phyloP scores from a whole-genome alignment of 176 grass and related monocot genomes.

The Aegilops speltoides region DNA sequence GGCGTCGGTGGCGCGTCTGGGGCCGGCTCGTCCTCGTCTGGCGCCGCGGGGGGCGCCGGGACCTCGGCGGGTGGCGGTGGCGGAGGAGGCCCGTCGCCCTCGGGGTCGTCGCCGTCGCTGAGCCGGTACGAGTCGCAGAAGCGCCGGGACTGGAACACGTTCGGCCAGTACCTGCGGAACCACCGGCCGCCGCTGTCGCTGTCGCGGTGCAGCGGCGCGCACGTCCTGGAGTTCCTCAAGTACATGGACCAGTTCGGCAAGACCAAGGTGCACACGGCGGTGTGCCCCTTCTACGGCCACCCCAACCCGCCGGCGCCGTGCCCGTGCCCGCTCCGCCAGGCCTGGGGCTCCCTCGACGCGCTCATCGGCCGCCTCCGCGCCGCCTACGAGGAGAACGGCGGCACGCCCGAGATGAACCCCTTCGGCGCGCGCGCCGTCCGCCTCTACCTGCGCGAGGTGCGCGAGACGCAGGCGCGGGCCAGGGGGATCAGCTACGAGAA shows the following conservation, averaged over 20 bases:
- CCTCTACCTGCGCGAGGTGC: constrained; percentile 86
- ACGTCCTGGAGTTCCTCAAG: constrained; percentile 89
- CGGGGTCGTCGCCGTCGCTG: constrained; percentile 49
- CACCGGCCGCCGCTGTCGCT: constrained; percentile 79
- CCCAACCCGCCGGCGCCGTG: constrained; percentile 88
- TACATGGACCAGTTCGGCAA: constrained; percentile 98
- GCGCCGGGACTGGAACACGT: constrained; percentile 95
- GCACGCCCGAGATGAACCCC: constrained; percentile 82
- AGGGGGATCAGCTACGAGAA: constrained; percentile 95
- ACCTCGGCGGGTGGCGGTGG: neutral
- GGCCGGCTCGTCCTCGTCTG: constrained; percentile 39
- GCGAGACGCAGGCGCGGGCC: constrained; percentile 77
- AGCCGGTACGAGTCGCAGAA: constrained; percentile 91
- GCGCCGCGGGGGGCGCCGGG: neutral
- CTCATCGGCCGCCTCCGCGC: constrained; percentile 88
- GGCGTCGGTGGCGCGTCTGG: constrained; percentile 5
- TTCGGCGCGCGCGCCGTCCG: constrained; percentile 85
- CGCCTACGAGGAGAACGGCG: constrained; percentile 95
- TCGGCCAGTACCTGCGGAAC: constrained; percentile 83
- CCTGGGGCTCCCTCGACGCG: constrained; percentile 88
- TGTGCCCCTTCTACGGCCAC: constrained; percentile 89
- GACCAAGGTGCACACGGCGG: constrained; percentile 85
- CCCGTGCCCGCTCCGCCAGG: constrained; percentile 85
- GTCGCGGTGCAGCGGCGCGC: constrained; percentile 73
- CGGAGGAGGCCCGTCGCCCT: constrained; percentile 38